Conservation (phyloP, 179 eudicot species). For the Camellia oleifera region DNA sequence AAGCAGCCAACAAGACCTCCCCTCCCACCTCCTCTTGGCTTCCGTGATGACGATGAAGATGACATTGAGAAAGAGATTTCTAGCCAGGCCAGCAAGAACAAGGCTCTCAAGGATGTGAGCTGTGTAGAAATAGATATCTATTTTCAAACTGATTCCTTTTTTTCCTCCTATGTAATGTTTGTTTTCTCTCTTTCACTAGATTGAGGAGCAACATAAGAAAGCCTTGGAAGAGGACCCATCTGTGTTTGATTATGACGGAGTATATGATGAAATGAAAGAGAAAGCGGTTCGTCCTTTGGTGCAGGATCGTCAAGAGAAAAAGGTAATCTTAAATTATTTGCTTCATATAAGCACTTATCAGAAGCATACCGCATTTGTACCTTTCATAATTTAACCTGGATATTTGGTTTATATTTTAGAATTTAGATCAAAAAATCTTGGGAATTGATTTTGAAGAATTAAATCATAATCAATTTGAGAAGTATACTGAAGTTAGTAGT, state of each 20-base stretch:
- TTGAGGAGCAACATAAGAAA: conserved; percentile 90
- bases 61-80: conserved; percentile 30
- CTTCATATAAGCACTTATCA: conserved; percentile 9
- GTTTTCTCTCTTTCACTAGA: conserved; percentile 26
- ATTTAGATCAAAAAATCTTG: neutral
- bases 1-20: conserved; percentile 48
- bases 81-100: conserved; percentile 80
- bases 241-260: conserved; percentile 87
- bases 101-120: conserved; percentile 70
- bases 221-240: conserved; percentile 92
- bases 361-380: conserved; percentile 1
- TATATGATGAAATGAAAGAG: conserved; percentile 82
- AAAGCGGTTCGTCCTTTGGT: conserved; percentile 49
- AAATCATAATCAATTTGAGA: too few species aligned
- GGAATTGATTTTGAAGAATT: neutral
- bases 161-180: neutral
- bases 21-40: conserved; percentile 44
- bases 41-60: conserved; percentile 32
- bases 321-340: conserved; percentile 38
- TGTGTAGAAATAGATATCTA: neutral
- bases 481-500: too few species aligned
- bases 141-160: neutral
- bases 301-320: conserved; percentile 68
- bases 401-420: neutral
- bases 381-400: neutral